Conservation (phyloP, 192 early-diverging fungal species). For the Umbelopsis sp. region DNA sequence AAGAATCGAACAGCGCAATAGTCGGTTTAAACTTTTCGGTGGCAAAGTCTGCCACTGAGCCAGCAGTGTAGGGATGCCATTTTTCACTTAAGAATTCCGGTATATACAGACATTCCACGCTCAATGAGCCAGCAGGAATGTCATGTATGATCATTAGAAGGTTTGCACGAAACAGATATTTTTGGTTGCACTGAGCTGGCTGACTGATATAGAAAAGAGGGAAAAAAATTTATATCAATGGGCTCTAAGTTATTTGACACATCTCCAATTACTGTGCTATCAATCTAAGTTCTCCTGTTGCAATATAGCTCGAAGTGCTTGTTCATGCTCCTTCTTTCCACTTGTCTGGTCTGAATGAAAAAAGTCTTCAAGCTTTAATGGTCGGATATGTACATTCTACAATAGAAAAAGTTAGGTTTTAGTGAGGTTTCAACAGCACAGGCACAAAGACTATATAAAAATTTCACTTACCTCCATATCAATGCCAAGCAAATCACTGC, state of each 20-base stretch:
- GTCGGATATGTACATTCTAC: slow-evolving; percentile 35
- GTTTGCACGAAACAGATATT: not conserved
- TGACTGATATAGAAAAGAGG: not conserved
- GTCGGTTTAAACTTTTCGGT: not conserved
- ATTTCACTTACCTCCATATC: slow-evolving; percentile 27
- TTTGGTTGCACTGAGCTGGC: not conserved
- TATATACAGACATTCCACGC: not conserved
- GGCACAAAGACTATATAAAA: not conserved
- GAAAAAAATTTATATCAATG: not conserved
- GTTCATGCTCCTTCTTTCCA: slow-evolving; percentile 17
- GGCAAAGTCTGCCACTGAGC: not conserved
- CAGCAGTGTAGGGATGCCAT: not conserved
- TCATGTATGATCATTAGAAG: slow-evolving; percentile 16
- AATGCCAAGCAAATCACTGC: slow-evolving; percentile 31
- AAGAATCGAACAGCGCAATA: not conserved
- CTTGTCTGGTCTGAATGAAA: slow-evolving; percentile 27
- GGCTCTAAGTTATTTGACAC: not conserved
- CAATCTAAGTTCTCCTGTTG: slow-evolving; percentile 35
- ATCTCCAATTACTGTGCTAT: not conserved
- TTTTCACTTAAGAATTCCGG: not conserved
- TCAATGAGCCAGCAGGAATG: slow-evolving; percentile 2
- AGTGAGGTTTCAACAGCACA: not conserved
- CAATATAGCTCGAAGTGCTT: slow-evolving; percentile 7
- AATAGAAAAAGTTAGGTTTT: no score
- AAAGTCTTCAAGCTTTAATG: slow-evolving; percentile 32